Conservation (phyloP, 164 flowering plant species). For the Chimonanthus praecox region DNA sequence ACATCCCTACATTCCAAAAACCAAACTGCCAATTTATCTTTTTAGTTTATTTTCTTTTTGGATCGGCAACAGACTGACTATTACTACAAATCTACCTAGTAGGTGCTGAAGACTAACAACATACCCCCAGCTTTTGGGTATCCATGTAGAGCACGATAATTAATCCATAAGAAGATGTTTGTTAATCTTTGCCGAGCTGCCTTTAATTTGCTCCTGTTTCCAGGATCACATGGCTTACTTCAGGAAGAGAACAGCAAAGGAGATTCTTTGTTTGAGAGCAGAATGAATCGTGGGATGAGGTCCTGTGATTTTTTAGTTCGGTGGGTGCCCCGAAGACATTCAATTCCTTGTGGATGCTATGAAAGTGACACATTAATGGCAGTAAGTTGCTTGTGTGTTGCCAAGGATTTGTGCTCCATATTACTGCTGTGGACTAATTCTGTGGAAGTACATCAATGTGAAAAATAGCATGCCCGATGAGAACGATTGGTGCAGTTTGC, state of each 20-base stretch:
- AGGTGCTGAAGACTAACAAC: background rate
- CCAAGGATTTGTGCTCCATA: background rate
- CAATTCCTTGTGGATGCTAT: background rate
- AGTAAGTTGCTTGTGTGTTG: background rate
- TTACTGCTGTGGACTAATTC: too few species aligned
- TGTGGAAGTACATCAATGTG: too few species aligned
- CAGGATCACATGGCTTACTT: slow-evolving; percentile 93
- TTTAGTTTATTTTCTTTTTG: too few species aligned
- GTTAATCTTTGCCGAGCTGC: background rate
- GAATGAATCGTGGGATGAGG: slow-evolving; percentile 20
- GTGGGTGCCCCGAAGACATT: background rate
- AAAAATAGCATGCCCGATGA: too few species aligned
- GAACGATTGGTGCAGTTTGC: too few species aligned
- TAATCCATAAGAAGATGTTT: too few species aligned
- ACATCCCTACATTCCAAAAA: too few species aligned
- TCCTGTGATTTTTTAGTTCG: background rate
- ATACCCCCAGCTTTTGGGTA: background rate
- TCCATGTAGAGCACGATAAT: background rate
- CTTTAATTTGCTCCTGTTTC: background rate
- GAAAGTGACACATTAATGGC: background rate
- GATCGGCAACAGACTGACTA: too few species aligned
- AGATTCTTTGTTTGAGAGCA: slow-evolving; percentile 75
- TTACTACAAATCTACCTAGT: background rate
- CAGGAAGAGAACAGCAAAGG: slow-evolving; percentile 74
- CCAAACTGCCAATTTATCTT: too few species aligned